Percentiles rank a stretch among this genome's conserved stretches.
Evolutionary conservation across 352 stramenopile species (phyloP).

Genomic region (Peronospora tabacina): DNA sequence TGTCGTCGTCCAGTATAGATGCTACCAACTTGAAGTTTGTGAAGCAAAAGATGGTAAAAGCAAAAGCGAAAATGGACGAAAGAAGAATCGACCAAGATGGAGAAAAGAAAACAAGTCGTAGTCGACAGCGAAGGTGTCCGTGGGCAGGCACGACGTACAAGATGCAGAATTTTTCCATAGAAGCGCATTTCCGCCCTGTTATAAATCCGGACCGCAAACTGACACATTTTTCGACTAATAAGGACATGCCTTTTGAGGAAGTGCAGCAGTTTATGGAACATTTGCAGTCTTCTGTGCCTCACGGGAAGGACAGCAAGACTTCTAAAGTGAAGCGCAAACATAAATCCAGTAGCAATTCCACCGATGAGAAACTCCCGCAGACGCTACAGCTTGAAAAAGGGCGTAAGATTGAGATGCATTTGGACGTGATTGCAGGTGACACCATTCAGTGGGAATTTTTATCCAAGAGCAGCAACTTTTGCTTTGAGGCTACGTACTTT

Average conservation of each 20-base stretch:
- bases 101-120: conserved; percentile 24
- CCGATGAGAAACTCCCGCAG: conserved; percentile 13
- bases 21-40: conserved; percentile 47
- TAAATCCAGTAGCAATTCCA: conserved; percentile 6
- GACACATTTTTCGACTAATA: conserved; percentile 27
- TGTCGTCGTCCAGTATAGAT: conserved; percentile 55
- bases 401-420: conserved; percentile 72
- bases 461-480: conserved; percentile 51
- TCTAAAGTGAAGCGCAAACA: conserved; percentile 9
- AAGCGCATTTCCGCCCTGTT: conserved; percentile 46
- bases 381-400: conserved; percentile 45
- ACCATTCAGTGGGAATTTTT: conserved; percentile 55
- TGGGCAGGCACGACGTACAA: conserved; percentile 68
- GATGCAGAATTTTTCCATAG: conserved; percentile 61
- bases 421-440: conserved; percentile 62
- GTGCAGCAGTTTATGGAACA: conserved; percentile 57
- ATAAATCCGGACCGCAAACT: conserved; percentile 46
- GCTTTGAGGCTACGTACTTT: conserved; percentile 55
- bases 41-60: conserved; percentile 48
- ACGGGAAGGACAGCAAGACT: conserved; percentile 26
- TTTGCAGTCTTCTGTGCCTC: conserved; percentile 31
- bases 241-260: conserved; percentile 40
- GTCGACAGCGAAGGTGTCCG: conserved; percentile 33
- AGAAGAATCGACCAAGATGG: conserved; percentile 21
- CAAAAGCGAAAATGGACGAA: conserved; percentile 24